Conservation (phyloP, 495 filamentous ascomycete genomes). For the Penicillium macrosclerotiorum region DNA sequence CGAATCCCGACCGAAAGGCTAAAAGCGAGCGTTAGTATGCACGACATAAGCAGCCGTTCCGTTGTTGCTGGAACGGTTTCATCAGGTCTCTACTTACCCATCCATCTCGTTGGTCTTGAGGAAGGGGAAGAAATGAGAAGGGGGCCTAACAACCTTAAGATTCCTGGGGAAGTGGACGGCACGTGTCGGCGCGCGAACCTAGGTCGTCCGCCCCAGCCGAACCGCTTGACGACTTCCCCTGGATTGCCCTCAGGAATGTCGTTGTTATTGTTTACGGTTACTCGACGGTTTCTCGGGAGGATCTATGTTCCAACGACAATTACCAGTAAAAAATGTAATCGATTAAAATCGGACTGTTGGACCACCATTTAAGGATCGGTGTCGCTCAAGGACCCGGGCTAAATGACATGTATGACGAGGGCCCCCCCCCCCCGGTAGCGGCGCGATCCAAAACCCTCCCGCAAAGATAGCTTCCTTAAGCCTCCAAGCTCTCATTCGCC, state of each 20-base stretch:
- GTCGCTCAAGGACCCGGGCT: too few relatives aligned
- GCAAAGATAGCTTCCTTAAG: conserved; percentile 8
- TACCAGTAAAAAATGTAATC: too few relatives aligned
- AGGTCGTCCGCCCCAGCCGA: conserved; percentile 6
- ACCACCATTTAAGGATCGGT: too few relatives aligned
- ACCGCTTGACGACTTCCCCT: not conserved
- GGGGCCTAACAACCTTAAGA: not conserved
- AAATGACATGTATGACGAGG: too few relatives aligned
- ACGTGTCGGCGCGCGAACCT: conserved; percentile 20
- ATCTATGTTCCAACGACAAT: too few relatives aligned
- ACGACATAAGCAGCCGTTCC: too few relatives aligned
- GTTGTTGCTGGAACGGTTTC: too few relatives aligned
- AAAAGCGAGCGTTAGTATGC: not conserved
- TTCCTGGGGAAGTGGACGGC: conserved; percentile 11
- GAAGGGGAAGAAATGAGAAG: not conserved
- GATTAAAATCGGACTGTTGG: too few relatives aligned
- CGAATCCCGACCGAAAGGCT: conserved; percentile 51
- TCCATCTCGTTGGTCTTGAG: conserved; percentile 18
- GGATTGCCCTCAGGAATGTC: too few relatives aligned
- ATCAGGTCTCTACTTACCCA: conserved; percentile 15
- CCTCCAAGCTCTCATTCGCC: conserved; percentile 5
- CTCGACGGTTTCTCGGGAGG: too few relatives aligned
- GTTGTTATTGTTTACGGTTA: too few relatives aligned
- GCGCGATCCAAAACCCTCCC: too few relatives aligned
- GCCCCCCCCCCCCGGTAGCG: not conserved